Base-by-base conservation (phyloP, 2,329 filamentous ascomycete genomes). In the Thielaviopsis populi region DNA sequence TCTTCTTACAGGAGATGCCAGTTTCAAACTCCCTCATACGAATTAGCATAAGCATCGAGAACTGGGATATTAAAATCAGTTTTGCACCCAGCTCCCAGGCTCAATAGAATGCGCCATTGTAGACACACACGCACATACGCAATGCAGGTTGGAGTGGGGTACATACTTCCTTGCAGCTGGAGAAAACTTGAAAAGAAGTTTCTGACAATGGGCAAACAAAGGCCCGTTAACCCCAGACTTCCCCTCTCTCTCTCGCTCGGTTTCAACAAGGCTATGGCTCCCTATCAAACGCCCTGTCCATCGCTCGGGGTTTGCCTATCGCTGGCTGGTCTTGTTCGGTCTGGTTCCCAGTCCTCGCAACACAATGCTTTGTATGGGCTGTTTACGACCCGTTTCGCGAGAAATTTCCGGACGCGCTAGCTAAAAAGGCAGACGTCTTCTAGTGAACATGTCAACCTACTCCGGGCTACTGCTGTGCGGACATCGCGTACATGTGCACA, bases 381-480 rank as follows among this genome's bases (percentile, higher is more conserved):
- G 27, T 37, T 48, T 61, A 61, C 59, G 59, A 41, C 59, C 59
- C 41, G 41, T 48, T 61, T 61, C 17, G 59, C 41, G 59, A 30
- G 30, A 61, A 61, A 61, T 46, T 30, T 1, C 59, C 59, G 59
- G 59, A 46, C 22, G 59, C 27, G 17, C 19, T 33, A 61, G 41
- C 19, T 43, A 19, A 11, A 46, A n/a, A 13, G 10, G 22, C 15
- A 54, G 27, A 10, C 24, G 22, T 30, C 24, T 30, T 54, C 22
- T 54, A 27, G 22, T 30, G 11, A 15, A 54, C 50, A 33, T n/a
- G n/a, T n/a, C n/a, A 27, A 22, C 22, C 15, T 30, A 15, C 24
- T 2, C 5, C 7, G 11, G 50, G 13, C 27, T 54, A 8, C 27
- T 48, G 19, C n/a, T 3, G 30, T 33, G 33, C 33, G 33, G 33